Evolutionary conservation across 2,329 filamentous ascomycete genomes (phyloP), one percentile per base, ranked within the genome.

Genomic region (Epichloe scottii): DNA sequence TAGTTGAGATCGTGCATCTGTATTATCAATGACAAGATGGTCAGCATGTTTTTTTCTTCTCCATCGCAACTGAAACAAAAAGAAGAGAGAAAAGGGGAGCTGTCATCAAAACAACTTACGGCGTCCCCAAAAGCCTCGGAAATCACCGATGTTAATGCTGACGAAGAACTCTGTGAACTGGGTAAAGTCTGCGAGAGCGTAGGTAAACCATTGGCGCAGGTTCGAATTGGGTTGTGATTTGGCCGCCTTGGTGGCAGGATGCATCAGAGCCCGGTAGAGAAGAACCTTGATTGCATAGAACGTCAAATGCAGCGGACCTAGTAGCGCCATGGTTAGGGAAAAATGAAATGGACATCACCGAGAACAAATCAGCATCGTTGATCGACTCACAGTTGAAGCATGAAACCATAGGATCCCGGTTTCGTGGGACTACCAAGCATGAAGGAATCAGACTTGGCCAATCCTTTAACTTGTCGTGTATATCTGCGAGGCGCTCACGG

Each of bases 91-190:
- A 8, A 35, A 3, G 34, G 26, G 2, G 17, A 3, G 37, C 15
- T 33, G 26, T 30, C 26, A 30, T 30, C 8, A 30, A 7, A 6
- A 14, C 5, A 2, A 69, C 69, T 57, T 62, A 71, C 70, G 67
- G 14, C 70, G 65, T 19, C 69, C 67, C 71, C 71, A 73, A 54
- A 73, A 73, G 3, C 68, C 65, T 30, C 66, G 62, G 2, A 73
- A 56, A 51, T 67, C 65, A 23, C 65, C 55, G 33, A 66, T 54
- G 19, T 61, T 63, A 3, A 71, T 59, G 26, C 55, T 60, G 4
- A 60, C 52, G 61, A 73, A 70, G 39, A 72, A 72, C 0, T 55
- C 53, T 1, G 63, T 63, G 54, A 73, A 70, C 2, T 62, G 58
- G 33, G 66, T 60, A 12, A 71, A 69, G 33, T 69, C 65, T 1